phyloP scores from a whole-genome alignment of 1,284 basidiomycete species.

The Pseudozyma thailandica region DNA sequence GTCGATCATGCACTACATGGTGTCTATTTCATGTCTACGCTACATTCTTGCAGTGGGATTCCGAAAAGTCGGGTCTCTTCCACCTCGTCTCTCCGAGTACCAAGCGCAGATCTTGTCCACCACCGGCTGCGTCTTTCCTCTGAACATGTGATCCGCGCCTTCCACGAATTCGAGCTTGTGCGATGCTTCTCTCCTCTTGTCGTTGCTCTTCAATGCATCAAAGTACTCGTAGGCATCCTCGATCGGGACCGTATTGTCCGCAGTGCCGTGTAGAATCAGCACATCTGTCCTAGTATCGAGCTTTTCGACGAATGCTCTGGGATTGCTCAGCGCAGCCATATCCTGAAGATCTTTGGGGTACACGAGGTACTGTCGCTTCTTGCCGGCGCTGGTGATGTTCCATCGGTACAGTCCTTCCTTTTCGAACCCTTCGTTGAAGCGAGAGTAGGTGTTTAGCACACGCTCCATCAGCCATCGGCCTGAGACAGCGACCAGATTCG shows the following conservation, averaged over 20 bases:
- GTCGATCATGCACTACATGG: background rate
- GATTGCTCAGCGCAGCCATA: constrained; percentile 23
- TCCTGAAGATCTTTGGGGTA: constrained; percentile 33
- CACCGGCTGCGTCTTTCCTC: constrained; percentile 16
- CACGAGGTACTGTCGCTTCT: constrained; percentile 35
- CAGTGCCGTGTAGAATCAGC: constrained; percentile 48
- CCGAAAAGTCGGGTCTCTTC: background rate
- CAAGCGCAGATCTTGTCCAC: constrained; percentile 23
- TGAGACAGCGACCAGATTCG: constrained; percentile 16
- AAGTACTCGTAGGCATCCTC: constrained; percentile 40
- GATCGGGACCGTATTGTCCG: constrained; percentile 35
- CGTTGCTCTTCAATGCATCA: constrained; percentile 19
- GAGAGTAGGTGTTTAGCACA: constrained; percentile 15
- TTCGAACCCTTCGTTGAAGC: constrained; percentile 19
- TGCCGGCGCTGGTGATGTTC: constrained; percentile 49
- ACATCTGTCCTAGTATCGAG: constrained; percentile 28
- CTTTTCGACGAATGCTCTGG: constrained; percentile 13
- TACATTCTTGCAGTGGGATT: background rate
- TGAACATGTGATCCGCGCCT: constrained; percentile 52
- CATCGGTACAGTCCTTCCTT: constrained; percentile 46
- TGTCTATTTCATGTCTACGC: background rate
- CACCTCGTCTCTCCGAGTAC: constrained; percentile 18
- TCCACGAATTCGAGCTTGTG: constrained; percentile 41
- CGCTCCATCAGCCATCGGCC: constrained; percentile 20
- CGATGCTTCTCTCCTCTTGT: constrained; percentile 16